These are phyloP conservation scores for Solioccasus polychromus DNA, from an alignment of 768 basidiomycete species.

Conservation along the genomic window DNA sequence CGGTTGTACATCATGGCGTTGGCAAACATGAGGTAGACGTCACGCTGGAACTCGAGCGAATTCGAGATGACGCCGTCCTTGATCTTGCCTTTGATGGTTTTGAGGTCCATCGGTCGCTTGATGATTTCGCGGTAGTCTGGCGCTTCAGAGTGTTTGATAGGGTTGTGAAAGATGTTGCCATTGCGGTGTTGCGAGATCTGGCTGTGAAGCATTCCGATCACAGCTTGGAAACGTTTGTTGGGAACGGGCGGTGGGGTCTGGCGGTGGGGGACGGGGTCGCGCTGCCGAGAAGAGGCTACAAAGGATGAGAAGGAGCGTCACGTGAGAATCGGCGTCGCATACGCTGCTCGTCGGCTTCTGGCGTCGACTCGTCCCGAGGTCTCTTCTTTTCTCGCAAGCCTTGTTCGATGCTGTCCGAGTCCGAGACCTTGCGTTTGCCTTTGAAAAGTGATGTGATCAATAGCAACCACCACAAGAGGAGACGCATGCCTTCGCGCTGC, in stretches of 20 bases:
- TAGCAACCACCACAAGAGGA: not conserved
- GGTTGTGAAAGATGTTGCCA: conserved; percentile 88
- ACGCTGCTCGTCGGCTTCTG: conserved; percentile 47
- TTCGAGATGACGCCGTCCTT: conserved; percentile 80
- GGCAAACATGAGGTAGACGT: conserved; percentile 91
- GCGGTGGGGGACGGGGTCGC: conserved; percentile 15
- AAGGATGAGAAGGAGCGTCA: conserved; percentile 2
- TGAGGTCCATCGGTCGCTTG: conserved; percentile 93
- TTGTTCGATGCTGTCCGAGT: conserved; percentile 24
- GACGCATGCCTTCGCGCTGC: conserved; percentile 22
- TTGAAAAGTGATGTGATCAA: not conserved
- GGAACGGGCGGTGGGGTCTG: conserved; percentile 30
- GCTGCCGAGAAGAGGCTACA: conserved; percentile 20
- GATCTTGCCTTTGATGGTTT: conserved; percentile 83
- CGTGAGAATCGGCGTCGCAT: not conserved
- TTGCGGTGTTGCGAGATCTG: conserved; percentile 83
- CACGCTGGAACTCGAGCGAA: conserved; percentile 85
- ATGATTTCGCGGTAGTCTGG: conserved; percentile 92
- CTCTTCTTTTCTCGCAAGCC: conserved; percentile 26
- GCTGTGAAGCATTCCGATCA: conserved; percentile 77
- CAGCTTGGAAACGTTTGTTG: conserved; percentile 74
- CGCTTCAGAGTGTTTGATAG: conserved; percentile 84
- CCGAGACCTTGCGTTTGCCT: conserved; percentile 29
- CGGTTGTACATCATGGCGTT: conserved; percentile 98
- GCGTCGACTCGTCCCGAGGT: conserved; percentile 22